Base-by-base conservation (phyloP, 345 rosid species). In the Sisymbrium irio region DNA sequence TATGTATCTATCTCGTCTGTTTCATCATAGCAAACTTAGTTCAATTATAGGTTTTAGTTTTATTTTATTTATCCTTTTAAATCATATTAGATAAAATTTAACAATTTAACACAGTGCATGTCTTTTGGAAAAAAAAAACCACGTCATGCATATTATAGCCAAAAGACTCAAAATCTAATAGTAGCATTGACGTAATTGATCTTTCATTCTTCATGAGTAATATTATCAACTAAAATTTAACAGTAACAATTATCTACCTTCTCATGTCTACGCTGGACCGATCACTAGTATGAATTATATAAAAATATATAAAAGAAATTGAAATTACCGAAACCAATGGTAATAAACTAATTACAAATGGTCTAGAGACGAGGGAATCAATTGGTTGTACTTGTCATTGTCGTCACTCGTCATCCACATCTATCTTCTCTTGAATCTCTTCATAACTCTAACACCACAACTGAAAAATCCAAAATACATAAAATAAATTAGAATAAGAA, bases 361-460 rank as follows among this genome's bases (percentile, higher is more conserved):
- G 30, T 19, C 11, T 50, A 25, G 19, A 17, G 18, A 41, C 19
- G 20, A 6, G 41, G 54, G 36, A 49, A 59, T 32, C 55, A 30
- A 50, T 7, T 60, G 28, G 66, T 49, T 59, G 73, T 28, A 35
- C 62, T 65, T 33, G 25, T 56, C 51, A 30, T 19, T 41, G 37
- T 32, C 56, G 18, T 33, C 36, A 50, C 40, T 42, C 56, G 18
- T 33, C 36, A 40, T 50, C 62, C 35, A 47, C 47, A 39, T 42
- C 33, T 19, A 58, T 50, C 44, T 41, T 67, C 46, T 19, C 46
- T 72, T 89, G 89, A 88, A 32, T 67, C 46, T 19, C 46, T 72
- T 89, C 90, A 88, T 33, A 92, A 85, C 86, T 92, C 96, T 27
- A 89, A 80, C 81, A 89, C 98, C 85, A 92, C 98, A 81, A 88